These are phyloP conservation scores for Pseudonitzschia pungens DNA, from an alignment of 108 stramenopile genomes.

Conservation along the genomic window DNA sequence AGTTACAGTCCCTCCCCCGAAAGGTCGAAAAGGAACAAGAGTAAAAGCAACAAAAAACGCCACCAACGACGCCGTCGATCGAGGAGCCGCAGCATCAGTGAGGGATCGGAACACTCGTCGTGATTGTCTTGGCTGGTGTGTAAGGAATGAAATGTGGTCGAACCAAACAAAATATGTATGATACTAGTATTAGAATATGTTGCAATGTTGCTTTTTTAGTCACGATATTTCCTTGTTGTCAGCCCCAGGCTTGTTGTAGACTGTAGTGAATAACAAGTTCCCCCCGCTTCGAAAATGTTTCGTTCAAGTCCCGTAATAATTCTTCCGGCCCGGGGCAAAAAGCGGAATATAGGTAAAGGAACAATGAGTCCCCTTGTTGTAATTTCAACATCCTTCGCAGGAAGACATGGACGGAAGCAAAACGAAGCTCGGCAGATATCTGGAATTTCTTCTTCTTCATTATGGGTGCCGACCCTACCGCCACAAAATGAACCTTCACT, in stretches of 20 bases:
- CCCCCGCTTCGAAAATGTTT: constrained; percentile 70
- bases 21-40: constrained; percentile 6
- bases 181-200: too few species aligned
- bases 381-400: constrained; percentile 75
- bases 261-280: constrained; percentile 88
- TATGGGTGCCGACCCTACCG: constrained; percentile 83
- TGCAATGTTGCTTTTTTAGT: too few species aligned
- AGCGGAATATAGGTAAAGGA: constrained; percentile 71
- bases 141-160: too few species aligned
- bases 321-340: constrained; percentile 84
- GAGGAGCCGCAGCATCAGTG: constrained; percentile 7
- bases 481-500: constrained; percentile 85
- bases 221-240: too few species aligned
- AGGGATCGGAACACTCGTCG: background rate
- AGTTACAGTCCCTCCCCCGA: constrained; percentile 4
- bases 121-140: too few species aligned
- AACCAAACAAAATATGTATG: too few species aligned
- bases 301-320: constrained; percentile 67
- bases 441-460: constrained; percentile 86
- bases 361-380: constrained; percentile 45
- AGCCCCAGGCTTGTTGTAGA: constrained; percentile 89
- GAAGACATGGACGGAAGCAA: constrained; percentile 60
- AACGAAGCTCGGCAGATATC: constrained; percentile 67
- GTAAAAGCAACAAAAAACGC: constrained; percentile 1
- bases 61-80: constrained; percentile 7